Base-by-base conservation (phyloP, 257 asterid genomes). In the Ballota nigra region DNA sequence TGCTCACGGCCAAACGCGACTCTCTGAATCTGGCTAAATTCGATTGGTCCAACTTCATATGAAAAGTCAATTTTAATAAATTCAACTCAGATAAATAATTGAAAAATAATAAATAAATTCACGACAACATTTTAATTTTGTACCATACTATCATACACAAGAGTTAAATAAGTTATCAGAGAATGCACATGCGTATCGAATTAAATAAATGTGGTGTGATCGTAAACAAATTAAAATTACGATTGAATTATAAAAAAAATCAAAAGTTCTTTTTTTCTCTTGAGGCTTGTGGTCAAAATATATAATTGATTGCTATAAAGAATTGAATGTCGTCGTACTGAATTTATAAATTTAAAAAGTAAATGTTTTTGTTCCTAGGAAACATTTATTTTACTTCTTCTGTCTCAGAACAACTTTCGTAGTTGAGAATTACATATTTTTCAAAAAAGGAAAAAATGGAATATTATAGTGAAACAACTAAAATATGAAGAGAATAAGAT, bases 1-100 rank as follows among this genome's bases (percentile, higher is more conserved):
- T 16, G 16, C 55, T 16, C 55, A n/a, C 55, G 65, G 15, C 6
- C 68, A 70, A 28, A 58, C 49, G 33, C 43, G 75, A 58, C 68
- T 57, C 68, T 57, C 75, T 16, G 16, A 47, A 47, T 47, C 55
- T 47, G 55, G 22, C 55, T 47, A 47, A 47, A 47, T 47, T 47
- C 10, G 55, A n/a, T 47, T 47, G 55, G 55, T 16, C 55, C 22
- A 47, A n/a, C 20, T 5, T 16, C 55, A 47, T 6, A 1, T 0
- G 19, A n/a, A 15, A n/a, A 47, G 55, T 47, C 55, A 15, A 15
- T 47, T 43, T 47, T 47, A n/a, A 15, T 47, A 47, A 15, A 47
- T 47, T 47, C 55, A 47, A 47, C 22, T 16, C 20, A n/a, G 20
- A 45, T 45, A 15, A 13, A 45, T n/a, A 45, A 15, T 45, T 43